Evolutionary conservation across 192 early-diverging fungal genomes (phyloP).

Genomic region (Coemansia sp.): DNA sequence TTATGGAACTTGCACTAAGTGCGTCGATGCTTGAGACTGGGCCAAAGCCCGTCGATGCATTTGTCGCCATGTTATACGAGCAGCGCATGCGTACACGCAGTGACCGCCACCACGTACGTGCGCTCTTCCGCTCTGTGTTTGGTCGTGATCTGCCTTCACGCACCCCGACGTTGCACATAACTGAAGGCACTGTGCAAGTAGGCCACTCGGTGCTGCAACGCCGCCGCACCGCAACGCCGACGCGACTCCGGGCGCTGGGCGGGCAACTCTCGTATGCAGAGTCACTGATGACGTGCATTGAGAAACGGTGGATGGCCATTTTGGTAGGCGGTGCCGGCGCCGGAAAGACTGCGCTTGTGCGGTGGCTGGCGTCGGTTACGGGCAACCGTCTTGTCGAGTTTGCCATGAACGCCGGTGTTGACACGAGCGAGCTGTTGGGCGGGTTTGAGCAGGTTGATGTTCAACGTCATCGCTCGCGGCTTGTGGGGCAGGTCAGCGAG

Average conservation of each 20-base stretch:
- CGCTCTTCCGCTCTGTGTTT: conserved; percentile 61
- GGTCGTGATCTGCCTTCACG: conserved; percentile 11
- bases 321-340: conserved; percentile 76
- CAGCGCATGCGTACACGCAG: conserved; percentile 83
- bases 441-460: conserved; percentile 97
- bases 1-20: conserved; percentile 74
- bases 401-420: conserved; percentile 91
- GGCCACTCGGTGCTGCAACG: conserved; percentile 65
- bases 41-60: conserved; percentile 52
- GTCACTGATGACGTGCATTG: conserved; percentile 81
- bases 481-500: conserved; percentile 4
- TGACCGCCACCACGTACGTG: conserved; percentile 66
- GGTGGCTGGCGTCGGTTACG: conserved; percentile 75
- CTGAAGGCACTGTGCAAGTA: conserved; percentile 56
- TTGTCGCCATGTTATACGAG: conserved; percentile 80
- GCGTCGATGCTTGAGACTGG: conserved; percentile 18
- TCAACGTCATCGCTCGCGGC: conserved; percentile 60
- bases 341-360: conserved; percentile 89
- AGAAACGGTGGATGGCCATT: conserved; percentile 90
- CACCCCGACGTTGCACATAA: conserved; percentile 51
- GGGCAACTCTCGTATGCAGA: conserved; percentile 67
- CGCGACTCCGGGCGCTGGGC: conserved; percentile 65
- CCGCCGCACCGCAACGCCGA: conserved; percentile 21
- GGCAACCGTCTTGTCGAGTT: conserved; percentile 90
- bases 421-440: conserved; percentile 92